A percentile compares a stretch with the other conserved stretches of the same genome.
phyloP scores from a whole-genome alignment of 225 moss, liverwort and hornwort genomes.

The Physcomitrium patens region DNA sequence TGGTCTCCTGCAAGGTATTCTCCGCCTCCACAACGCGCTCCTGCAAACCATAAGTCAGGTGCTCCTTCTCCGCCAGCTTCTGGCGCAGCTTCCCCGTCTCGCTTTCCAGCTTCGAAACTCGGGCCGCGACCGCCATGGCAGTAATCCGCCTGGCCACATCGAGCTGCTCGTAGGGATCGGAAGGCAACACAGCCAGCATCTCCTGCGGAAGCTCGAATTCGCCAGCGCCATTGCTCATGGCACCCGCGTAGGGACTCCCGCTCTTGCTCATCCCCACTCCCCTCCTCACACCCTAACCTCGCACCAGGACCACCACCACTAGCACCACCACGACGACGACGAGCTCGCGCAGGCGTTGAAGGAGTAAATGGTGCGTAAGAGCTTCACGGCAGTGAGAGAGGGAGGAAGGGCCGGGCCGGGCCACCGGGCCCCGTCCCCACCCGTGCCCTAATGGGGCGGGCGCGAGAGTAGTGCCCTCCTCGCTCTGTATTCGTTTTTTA shows the following conservation, averaged over 20 bases:
- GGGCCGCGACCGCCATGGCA: slow-evolving; percentile 84
- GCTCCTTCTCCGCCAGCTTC: slow-evolving; percentile 89
- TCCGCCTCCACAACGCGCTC: slow-evolving; percentile 85
- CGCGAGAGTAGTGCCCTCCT: no score
- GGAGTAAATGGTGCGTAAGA: no score
- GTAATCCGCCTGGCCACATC: slow-evolving; percentile 85
- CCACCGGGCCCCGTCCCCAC: no score
- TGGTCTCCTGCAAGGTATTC: slow-evolving; percentile 78
- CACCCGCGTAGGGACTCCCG: slow-evolving; percentile 11
- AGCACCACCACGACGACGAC: no score
- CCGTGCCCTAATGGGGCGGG: no score
- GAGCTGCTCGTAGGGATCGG: slow-evolving; percentile 93
- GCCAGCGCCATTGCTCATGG: slow-evolving; percentile 46
- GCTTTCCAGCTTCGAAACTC: slow-evolving; percentile 79
- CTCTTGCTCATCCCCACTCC: slow-evolving; percentile 42
- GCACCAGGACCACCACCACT: no score
- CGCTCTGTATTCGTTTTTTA: no score
- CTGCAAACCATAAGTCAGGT: slow-evolving; percentile 67
- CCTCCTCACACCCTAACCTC: no score
- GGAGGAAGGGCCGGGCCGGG: no score
- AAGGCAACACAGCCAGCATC: slow-evolving; percentile 70
- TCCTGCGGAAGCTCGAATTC: slow-evolving; percentile 90
- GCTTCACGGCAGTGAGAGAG: no score
- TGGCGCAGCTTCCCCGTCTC: slow-evolving; percentile 83
- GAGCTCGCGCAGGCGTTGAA: no score